Evolutionary conservation across 805 yeast genomes (phyloP).

Genomic region (Saturnispora diversa): DNA sequence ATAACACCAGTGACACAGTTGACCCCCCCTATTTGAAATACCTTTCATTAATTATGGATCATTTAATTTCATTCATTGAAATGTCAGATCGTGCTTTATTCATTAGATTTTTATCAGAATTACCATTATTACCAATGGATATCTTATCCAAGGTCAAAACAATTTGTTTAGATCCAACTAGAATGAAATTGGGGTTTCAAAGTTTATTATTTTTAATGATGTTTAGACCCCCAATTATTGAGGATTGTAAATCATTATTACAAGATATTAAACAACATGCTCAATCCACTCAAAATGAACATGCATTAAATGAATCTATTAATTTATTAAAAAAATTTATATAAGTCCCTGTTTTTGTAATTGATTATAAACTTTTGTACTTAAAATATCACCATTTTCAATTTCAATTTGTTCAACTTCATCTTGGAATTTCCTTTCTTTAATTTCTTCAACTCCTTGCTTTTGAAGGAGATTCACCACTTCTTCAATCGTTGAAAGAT

Average conservation of each 20-base stretch:
- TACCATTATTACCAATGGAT: conserved; percentile 63
- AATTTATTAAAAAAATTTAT: conserved; percentile 41
- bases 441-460: neutral
- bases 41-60: conserved; percentile 65
- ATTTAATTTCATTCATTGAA: conserved; percentile 78
- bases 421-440: conserved; percentile 37
- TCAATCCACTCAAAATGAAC: conserved; percentile 33
- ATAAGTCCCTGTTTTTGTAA: conserved; percentile 81
- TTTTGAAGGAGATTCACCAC: conserved; percentile 48
- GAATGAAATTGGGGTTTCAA: conserved; percentile 73
- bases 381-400: conserved; percentile 87
- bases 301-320: conserved; percentile 39
- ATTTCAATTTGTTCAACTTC: conserved; percentile 79
- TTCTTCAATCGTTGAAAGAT: conserved; percentile 58
- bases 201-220: conserved; percentile 75
- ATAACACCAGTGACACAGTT: conserved; percentile 10
- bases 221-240: conserved; percentile 83
- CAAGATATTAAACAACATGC: conserved; percentile 37
- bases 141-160: conserved; percentile 62
- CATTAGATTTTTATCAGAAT: conserved; percentile 75
- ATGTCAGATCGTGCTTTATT: conserved; percentile 71
- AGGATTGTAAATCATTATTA: conserved; percentile 41
- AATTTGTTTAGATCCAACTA: conserved; percentile 76
- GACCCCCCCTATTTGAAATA: conserved; percentile 48
- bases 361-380: conserved; percentile 72